phyloP scores from a whole-genome alignment of 2,329 filamentous ascomycete genomes.

The Arachnomyces sp. region DNA sequence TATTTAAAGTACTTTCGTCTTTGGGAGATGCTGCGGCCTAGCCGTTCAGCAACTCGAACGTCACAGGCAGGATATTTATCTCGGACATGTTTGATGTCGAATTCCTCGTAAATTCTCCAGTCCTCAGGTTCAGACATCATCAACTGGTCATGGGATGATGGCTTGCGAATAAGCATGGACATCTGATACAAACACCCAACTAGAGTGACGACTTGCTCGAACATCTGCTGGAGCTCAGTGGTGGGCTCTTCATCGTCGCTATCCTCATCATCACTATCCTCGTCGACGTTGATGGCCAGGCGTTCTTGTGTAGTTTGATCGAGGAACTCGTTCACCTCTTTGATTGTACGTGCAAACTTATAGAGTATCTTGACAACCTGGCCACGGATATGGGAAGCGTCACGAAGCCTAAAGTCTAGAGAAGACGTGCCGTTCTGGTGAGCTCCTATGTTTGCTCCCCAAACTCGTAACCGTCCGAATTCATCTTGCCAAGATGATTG shows the following conservation, averaged over 20 bases:
- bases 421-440: constrained; percentile 21
- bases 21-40: constrained; percentile 27
- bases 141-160: constrained; percentile 29
- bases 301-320: constrained; percentile 3
- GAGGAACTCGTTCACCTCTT: no score
- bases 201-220: constrained; percentile 14
- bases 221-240: constrained; percentile 15
- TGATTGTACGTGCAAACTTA: constrained; percentile 4
- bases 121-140: constrained; percentile 3
- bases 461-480: constrained; percentile 17
- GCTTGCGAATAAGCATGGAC: constrained; percentile 30
- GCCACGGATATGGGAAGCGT: constrained; percentile 17
- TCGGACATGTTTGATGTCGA: constrained; percentile 14
- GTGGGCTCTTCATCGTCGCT: constrained; percentile 2
- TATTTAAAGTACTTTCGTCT: constrained; percentile 32
- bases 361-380: constrained; percentile 12
- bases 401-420: constrained; percentile 23
- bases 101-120: constrained; percentile 3
- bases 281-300: not conserved
- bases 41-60: constrained; percentile 12
- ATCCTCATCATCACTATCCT: constrained; percentile 2
- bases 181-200: constrained; percentile 29
- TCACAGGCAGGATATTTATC: constrained; percentile 21
- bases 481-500: constrained; percentile 14
- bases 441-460: constrained; percentile 26